Evolutionary conservation across 257 asterid species (phyloP), one percentile per base, ranked within the genome.

Genomic region (Petunia secreta): DNA sequence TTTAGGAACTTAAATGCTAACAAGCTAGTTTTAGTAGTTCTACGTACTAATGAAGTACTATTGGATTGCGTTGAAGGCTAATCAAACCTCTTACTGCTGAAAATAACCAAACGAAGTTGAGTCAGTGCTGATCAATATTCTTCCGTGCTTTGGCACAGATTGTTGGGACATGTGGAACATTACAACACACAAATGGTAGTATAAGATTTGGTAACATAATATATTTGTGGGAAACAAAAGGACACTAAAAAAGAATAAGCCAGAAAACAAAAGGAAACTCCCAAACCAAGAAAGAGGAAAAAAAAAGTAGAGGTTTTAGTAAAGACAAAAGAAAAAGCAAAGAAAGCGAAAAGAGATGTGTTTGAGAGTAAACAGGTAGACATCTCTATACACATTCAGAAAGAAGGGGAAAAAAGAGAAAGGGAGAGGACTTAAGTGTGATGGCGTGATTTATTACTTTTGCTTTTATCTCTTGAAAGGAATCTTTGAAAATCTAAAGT

Each of bases 401-500:
- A 16, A 77, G 75, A 74, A 40, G 57, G 69, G 75, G 78, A 77
- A 16, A 77, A 65, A 74, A 40, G 57, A 75, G 75, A 84, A 79
- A 85, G 80, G 64, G 82, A 73, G 86, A 82, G 39, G 75, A 80
- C 73, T 71, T 37, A 4, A 54, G 10, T 64, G 86, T 67, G 84
- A 83, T 80, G 89, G 97, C 90, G 90, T 87, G 91, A 63, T 80
- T 81, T 80, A 85, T 46, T 71, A 25, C 93, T 93, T 93, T 93
- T 87, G 90, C 95, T 91, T 90, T 93, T 87, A 77, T 63, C 83
- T 73, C 80, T 82, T 83, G 87, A 88, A 91, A 84, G 85, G 97
- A 93, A 93, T 91, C 93, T 93, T 91, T 89, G 86, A 88, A 90
- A 85, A 86, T 84, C 87, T 40, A 83, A 89, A 85, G 79, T 64